Conservation (phyloP, 2,329 filamentous ascomycete genomes). For the Ophioceras dolichostomum region DNA sequence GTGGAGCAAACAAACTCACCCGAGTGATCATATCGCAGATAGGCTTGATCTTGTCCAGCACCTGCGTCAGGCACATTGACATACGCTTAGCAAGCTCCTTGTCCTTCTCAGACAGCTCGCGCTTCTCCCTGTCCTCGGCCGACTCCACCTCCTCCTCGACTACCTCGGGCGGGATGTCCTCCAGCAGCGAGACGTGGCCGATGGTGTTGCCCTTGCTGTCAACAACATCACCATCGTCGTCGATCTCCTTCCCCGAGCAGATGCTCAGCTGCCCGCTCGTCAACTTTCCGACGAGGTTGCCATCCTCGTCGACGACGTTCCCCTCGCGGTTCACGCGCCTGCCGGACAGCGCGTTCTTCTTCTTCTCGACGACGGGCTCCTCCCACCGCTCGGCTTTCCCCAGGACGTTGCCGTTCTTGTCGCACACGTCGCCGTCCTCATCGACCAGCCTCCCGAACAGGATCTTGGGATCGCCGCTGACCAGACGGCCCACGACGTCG, state of each 20-base stretch:
- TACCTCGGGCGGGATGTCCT: constrained; percentile 35
- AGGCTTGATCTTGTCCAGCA: constrained; percentile 72
- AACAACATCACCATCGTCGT: constrained; percentile 59
- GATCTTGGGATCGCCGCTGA: constrained; percentile 58
- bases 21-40: constrained; percentile 80
- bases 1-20: constrained; percentile 33
- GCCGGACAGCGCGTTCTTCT: constrained; percentile 38
- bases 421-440: constrained; percentile 70
- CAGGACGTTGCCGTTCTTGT: constrained; percentile 55
- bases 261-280: constrained; percentile 53
- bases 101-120: constrained; percentile 51
- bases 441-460: constrained; percentile 66
- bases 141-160: constrained; percentile 43
- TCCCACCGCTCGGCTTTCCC: constrained; percentile 49
- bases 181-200: constrained; percentile 55
- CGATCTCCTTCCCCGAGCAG: constrained; percentile 56
- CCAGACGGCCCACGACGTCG: constrained; percentile 59
- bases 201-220: constrained; percentile 55
- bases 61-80: constrained; percentile 58
- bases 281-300: constrained; percentile 52
- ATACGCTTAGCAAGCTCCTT: constrained; percentile 69
- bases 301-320: constrained; percentile 45
- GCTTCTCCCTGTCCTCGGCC: constrained; percentile 44
- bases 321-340: constrained; percentile 45
- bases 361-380: constrained; percentile 38